Evolutionary conservation across 176 grass and related monocot species (phyloP), one percentile per base, ranked within the genome.

Genomic region (Cenchrus purpureus): DNA sequence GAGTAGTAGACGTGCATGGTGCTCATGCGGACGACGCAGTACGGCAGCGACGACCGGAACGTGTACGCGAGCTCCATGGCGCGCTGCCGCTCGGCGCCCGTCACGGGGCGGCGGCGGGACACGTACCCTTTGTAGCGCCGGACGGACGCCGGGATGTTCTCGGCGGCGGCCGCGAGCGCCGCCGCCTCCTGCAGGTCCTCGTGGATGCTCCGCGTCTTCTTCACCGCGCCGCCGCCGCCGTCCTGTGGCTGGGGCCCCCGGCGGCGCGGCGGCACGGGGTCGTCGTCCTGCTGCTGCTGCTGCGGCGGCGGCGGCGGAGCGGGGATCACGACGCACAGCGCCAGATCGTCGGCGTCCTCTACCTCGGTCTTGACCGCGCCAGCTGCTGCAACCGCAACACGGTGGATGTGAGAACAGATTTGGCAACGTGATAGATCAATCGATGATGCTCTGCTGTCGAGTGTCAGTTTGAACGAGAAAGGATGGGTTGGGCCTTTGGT

Each of bases 41-140:
- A 98, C 14, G 93, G 95, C 31, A 91, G 90, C 65, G 89, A 28
- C 52, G 95, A 95, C 55, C 87, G 88, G 84, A 98, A 98, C 58
- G 89, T 82, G 59, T 81, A 53, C 17, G 95, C 95, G 6, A 90
- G 81, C 82, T 90, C 82, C 84, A 83, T 73, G 15, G 85, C 92
- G 34, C 87, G 88, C 74, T 88, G 65, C 82, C 84, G 92, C 84
- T 95, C 91, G 19, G 83, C 76, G 82, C 82, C 64, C 25, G 92
- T 80, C 76, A 90, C 87, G 72, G 85, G 59, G 7, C 79, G 82
- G 25, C 88, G 86, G 0, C 70, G 93, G 46, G 87, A 94, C 55
- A 91, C 81, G 87, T 89, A 91, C 60, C 84, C 81, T 69, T 85
- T 87, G 77, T 80, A 80, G 6, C 70, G 69, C 45, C 62, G 79